phyloP scores from a whole-genome alignment of 345 rosid species.

The Aethionema arabicum region DNA sequence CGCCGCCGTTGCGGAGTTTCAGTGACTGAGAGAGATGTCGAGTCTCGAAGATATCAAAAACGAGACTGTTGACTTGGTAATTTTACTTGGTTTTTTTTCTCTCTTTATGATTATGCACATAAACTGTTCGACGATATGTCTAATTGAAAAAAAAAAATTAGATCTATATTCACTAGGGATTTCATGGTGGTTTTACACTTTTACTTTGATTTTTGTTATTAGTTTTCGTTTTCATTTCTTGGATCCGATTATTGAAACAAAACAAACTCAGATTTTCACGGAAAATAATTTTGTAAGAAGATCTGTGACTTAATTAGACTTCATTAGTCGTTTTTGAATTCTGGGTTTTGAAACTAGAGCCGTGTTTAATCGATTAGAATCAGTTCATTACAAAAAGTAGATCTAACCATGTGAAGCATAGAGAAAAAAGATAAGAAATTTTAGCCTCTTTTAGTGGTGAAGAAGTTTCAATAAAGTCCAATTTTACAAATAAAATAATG shows the following conservation, averaged over 20 bases:
- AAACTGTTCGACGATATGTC: background rate
- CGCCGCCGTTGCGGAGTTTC: slow-evolving; percentile 10
- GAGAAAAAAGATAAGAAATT: slow-evolving; percentile 19
- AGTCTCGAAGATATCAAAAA: slow-evolving; percentile 67
- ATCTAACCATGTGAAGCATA: slow-evolving; percentile 30
- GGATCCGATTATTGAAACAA: background rate
- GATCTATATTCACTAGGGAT: slow-evolving; percentile 12
- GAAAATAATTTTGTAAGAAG: background rate
- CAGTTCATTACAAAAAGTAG: slow-evolving; percentile 26
- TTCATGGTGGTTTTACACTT: slow-evolving; percentile 14
- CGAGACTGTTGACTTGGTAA: slow-evolving; percentile 79
- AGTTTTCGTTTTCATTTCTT: background rate
- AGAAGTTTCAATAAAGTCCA: slow-evolving; percentile 31
- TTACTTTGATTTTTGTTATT: background rate
- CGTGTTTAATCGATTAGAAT: slow-evolving; percentile 2
- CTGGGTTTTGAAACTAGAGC: background rate
- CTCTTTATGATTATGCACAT: background rate
- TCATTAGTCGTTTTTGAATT: background rate
- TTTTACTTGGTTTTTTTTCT: background rate
- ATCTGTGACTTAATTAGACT: background rate
- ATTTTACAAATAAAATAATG: slow-evolving; percentile 3
- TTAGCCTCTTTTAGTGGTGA: slow-evolving; percentile 27
- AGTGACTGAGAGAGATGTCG: slow-evolving; percentile 38
- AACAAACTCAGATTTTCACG: background rate
- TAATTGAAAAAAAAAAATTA: slow-evolving; percentile 3